Evolutionary conservation across 371 early-diverging fungal species (phyloP).

Genomic region (Mucor irregularis): DNA sequence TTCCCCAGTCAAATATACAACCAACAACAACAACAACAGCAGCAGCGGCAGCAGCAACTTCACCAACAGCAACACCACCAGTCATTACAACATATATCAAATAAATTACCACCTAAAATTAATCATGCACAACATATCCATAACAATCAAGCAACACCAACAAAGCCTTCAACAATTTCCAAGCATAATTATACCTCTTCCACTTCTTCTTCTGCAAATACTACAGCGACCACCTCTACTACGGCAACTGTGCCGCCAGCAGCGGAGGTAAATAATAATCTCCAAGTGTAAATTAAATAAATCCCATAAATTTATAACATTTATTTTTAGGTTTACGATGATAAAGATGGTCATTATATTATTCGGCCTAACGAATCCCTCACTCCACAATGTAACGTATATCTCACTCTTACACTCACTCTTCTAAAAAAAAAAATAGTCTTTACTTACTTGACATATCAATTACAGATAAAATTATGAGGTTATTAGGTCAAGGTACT

Average conservation of each 20-base stretch:
- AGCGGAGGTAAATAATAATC: conserved; percentile 1
- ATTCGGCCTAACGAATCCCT: conserved; percentile 74
- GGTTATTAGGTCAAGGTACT: conserved; percentile 92
- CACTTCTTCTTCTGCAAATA: background rate
- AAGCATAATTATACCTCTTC: too few species aligned
- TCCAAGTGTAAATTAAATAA: background rate
- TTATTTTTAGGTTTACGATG: conserved; percentile 56
- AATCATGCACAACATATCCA: background rate
- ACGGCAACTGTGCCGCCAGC: too few species aligned
- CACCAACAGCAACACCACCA: background rate
- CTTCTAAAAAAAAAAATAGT: background rate
- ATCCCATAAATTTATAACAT: background rate
- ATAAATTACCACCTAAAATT: background rate
- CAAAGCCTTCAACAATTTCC: too few species aligned
- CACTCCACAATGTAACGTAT: conserved; percentile 64
- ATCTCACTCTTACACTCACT: background rate
- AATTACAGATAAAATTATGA: conserved; percentile 70
- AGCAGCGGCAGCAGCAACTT: background rate
- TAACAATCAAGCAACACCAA: background rate
- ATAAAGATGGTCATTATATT: conserved; percentile 91
- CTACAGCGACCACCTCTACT: background rate
- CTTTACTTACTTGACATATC: too few species aligned
- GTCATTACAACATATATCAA: background rate
- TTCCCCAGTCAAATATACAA: conserved; percentile 12
- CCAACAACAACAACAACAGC: background rate